Conservation (phyloP, 2,329 filamentous ascomycete genomes). For the Colletotrichum sp. region DNA sequence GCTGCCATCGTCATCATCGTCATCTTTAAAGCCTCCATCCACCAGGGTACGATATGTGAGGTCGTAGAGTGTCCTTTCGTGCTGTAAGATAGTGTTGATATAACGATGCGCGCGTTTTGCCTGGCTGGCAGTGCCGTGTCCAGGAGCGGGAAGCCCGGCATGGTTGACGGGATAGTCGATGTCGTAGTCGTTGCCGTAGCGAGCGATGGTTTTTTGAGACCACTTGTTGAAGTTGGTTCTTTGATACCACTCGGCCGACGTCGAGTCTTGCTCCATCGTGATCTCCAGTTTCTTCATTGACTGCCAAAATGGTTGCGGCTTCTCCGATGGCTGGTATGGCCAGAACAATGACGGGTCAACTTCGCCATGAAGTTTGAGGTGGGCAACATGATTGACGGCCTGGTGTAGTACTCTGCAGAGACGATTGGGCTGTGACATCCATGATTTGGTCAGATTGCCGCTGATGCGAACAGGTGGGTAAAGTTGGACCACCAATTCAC, state of each 20-base stretch:
- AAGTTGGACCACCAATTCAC: background rate
- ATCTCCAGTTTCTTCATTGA: background rate
- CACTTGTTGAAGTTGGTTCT: background rate
- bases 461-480: background rate
- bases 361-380: background rate
- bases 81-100: rapidly evolving
- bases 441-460: background rate
- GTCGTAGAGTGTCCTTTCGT: background rate
- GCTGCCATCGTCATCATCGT: background rate
- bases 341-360: background rate
- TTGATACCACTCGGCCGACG: background rate
- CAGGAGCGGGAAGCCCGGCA: background rate
- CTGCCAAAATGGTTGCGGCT: background rate
- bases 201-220: background rate
- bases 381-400: background rate
- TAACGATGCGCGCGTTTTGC: background rate
- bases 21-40: background rate
- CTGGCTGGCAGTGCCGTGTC: background rate
- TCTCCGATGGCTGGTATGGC: background rate
- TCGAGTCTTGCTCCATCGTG: background rate
- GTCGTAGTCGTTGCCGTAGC: background rate
- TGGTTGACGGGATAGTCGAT: background rate
- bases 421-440: background rate
- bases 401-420: background rate
- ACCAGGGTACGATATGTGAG: background rate